A percentile compares a stretch with the other conserved stretches of the same genome.
Evolutionary conservation across 768 basidiomycete genomes (phyloP).

Genomic region (Leccinum subtestaceum): DNA sequence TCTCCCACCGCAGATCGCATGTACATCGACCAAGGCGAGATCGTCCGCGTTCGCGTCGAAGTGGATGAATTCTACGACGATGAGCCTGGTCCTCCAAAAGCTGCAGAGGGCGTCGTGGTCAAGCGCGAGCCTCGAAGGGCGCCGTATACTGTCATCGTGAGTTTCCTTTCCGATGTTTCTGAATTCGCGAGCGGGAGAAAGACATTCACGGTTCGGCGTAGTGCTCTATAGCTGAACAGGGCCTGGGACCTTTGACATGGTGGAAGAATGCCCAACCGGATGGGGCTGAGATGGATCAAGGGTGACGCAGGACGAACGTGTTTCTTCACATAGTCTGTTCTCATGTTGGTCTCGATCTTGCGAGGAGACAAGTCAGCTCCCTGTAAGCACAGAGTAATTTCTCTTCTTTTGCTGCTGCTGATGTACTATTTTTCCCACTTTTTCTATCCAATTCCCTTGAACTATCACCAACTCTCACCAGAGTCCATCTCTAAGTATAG

Average conservation of each 20-base stretch:
- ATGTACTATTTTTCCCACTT: not conserved
- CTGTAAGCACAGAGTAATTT: constrained; percentile 1
- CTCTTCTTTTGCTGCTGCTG: not conserved
- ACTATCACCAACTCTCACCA: not conserved
- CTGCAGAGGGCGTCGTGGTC: constrained; percentile 62
- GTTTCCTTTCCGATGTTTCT: constrained; percentile 22
- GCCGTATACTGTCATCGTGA: constrained; percentile 70
- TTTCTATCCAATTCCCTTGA: not conserved
- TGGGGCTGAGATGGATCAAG: constrained; percentile 42
- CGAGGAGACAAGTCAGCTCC: not conserved
- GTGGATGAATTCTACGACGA: constrained; percentile 83
- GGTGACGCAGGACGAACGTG: constrained; percentile 15
- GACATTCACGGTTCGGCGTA: constrained; percentile 26
- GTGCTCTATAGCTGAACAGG: constrained; percentile 84
- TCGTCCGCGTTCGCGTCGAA: constrained; percentile 76
- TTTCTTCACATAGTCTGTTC: not conserved
- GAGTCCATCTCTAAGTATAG: not conserved
- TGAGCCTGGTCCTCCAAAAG: constrained; percentile 81
- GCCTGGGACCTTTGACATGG: constrained; percentile 73
- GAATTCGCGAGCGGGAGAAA: not conserved
- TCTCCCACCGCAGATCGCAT: constrained; percentile 63
- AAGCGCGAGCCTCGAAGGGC: constrained; percentile 48
- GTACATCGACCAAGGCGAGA: constrained; percentile 78
- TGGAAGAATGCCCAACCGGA: constrained; percentile 56
- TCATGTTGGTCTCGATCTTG: not conserved